Base-by-base conservation (phyloP, 129 eudicot species). In the Oenanthe sinensis region DNA sequence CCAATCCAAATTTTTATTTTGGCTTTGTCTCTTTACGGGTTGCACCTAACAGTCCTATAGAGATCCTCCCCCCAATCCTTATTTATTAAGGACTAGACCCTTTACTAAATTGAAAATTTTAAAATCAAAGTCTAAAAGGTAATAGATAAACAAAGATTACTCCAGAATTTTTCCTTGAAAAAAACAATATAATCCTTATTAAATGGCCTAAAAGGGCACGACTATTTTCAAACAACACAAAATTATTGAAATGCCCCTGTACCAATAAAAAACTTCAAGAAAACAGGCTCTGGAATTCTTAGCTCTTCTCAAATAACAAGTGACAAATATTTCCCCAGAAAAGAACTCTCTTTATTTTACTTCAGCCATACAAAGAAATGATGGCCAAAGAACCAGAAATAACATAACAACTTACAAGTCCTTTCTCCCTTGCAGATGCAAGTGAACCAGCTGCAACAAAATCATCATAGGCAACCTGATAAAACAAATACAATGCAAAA, bases 351-450 rank as follows among this genome's bases (percentile, higher is more conserved):
- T 24, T 16, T 42, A 40, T 20, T 42, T 42, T 37, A 40, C 48
- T 39, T 22, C 24, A 33, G 75, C 68, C 28, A n/a, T 71, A 22
- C 37, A 8, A 4, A 71, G 11, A 9, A 2, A 71, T 20, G 15
- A 39, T 42, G 72, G 20, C 12, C 37, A 72, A 42, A 42, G 37
- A 22, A 44, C 75, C 48, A 71, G 26, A 71, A 71, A 43, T 42
- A 4, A 14, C 37, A 13, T 30, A 17, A 71, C 77, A 79, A 88
- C 97, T 88, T 87, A 94, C 98, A 75, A 90, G 91, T 75, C 98
- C 97, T 91, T 88, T 94, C 86, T 94, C 98, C 83, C 98, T 88
- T 45, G 97, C 98, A 79, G 92, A 91, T 42, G 98, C 83, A 81
- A 88, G 81, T 75, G 98, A 90, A 84, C 98, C 96, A 62, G 97